Percentiles rank a stretch among this genome's conserved stretches.
Evolutionary conservation across 2,329 filamentous ascomycete species (phyloP).

Genomic region (Penicillium hesseltinei): DNA sequence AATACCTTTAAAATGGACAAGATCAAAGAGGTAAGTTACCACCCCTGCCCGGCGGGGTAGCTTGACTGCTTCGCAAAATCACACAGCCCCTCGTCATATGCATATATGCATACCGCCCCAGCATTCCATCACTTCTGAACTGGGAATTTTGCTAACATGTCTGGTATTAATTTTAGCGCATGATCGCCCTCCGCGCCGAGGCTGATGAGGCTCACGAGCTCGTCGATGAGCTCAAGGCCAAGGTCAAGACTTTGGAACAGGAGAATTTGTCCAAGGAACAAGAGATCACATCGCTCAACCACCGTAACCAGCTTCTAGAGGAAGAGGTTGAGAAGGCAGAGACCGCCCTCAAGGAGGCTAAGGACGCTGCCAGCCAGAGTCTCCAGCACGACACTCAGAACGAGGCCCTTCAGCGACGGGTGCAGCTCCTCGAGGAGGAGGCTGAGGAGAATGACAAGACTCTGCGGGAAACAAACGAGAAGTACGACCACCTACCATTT

Average conservation of each 20-base stretch:
- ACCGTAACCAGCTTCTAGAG: constrained; percentile 93
- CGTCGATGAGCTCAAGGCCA: constrained; percentile 81
- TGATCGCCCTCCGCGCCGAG: constrained; percentile 91
- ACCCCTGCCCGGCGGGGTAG: constrained; percentile 42
- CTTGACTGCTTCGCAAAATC: constrained; percentile 29
- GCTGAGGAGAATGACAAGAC: constrained; percentile 96
- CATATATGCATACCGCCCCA: constrained; percentile 11
- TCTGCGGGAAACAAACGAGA: constrained; percentile 95
- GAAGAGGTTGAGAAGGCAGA: constrained; percentile 91
- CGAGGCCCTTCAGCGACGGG: constrained; percentile 84
- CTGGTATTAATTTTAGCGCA: constrained; percentile 67
- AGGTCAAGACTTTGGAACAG: constrained; percentile 88
- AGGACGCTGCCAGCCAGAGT: constrained; percentile 80
- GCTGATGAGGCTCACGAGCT: constrained; percentile 79
- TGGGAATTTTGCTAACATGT: constrained; percentile 8
- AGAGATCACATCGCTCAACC: constrained; percentile 91
- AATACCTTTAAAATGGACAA: constrained; percentile 67
- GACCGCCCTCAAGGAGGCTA: constrained; percentile 75
- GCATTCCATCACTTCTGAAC: constrained; percentile 20
- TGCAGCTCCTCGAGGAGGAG: constrained; percentile 97
- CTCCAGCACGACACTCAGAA: constrained; percentile 82
- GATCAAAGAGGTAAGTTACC: constrained; percentile 76
- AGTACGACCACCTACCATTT: constrained; percentile 61
- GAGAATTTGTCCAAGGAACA: constrained; percentile 97
- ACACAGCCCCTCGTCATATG: constrained; percentile 20